Evolutionary conservation across 768 basidiomycete species (phyloP), one percentile per base, ranked within the genome.

Genomic region (Daedaleopsis nitida): DNA sequence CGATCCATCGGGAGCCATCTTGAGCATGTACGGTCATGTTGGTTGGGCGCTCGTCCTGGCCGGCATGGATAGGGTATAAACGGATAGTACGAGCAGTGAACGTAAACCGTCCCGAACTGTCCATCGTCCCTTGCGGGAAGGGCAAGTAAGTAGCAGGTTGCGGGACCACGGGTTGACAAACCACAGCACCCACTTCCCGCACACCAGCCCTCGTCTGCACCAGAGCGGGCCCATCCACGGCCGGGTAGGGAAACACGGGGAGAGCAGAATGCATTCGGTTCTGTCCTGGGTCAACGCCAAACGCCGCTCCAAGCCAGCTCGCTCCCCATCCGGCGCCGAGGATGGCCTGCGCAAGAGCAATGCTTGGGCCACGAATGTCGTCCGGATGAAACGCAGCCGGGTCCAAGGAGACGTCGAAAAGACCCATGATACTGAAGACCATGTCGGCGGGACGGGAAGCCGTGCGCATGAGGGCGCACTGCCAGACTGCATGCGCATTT

Each of bases 361-460:
- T 38, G 1, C 44, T 42, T 27, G 63, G 54, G 24, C 58, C 57
- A 12, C 53, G 42, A 34, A 54, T 38, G 43, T 55, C 63, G 44
- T 57, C 47, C 38, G 19, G 32, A 43, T 39, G 21, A 47, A 59
- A 57, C 6, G 8, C 13, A 11, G 19, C 9, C 5, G 58, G 47
- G 44, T 64, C 39, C 10, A 64, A 53, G 7, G 58, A 39, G 54
- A 64, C 62, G 27, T 37, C 62, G 49, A 64, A 57, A 3, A 64
- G 48, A 32, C 55, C 55, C 55, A 58, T 59, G 27, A 64, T 55
- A 48, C 59, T 56, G 52, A 65, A 56, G 17, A 65, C 48, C 52
- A 61, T 59, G 57, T 65, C 64, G 17, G 58, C 60, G 44, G 59
- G 60, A 19, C 53, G 64, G 5, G 64, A 65, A 10, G 59, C 57